Conservation (phyloP, 352 stramenopile genomes). For the Pythium oligandrum region DNA sequence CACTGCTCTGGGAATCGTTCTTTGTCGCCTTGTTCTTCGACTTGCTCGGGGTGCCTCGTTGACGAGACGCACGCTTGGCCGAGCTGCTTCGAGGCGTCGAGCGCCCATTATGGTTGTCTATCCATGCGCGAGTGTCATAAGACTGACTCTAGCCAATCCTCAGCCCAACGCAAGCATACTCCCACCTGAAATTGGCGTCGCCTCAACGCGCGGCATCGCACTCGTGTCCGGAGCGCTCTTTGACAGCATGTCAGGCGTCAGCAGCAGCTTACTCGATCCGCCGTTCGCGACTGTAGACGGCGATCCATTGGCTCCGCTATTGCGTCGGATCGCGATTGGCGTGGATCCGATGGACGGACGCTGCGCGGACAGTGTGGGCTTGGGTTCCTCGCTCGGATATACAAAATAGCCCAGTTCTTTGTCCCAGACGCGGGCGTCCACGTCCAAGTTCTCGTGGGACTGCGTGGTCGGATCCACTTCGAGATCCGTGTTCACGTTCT, state of each 20-base stretch:
- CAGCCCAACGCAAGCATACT: too few relatives aligned
- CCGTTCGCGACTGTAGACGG: constrained; percentile 2
- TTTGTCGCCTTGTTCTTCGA: constrained; percentile 34
- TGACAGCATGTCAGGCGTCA: constrained; percentile 71
- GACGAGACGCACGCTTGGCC: constrained; percentile 39
- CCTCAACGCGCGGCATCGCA: constrained; percentile 8
- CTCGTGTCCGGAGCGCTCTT: constrained; percentile 40
- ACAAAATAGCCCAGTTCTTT: constrained; percentile 80
- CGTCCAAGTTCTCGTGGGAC: constrained; percentile 53
- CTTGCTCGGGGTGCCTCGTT: constrained; percentile 32
- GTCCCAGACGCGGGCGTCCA: constrained; percentile 83
- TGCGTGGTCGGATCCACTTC: constrained; percentile 26
- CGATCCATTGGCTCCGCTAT: too few relatives aligned
- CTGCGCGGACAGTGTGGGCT: background rate
- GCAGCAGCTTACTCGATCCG: constrained; percentile 34
- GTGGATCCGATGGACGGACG: constrained; percentile 4
- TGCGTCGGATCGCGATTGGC: constrained; percentile 20
- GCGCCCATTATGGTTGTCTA: background rate
- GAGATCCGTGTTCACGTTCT: constrained; percentile 71
- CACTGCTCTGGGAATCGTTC: constrained; percentile 6
- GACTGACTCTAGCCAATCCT: too few relatives aligned
- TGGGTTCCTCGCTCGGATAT: constrained; percentile 44
- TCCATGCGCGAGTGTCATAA: background rate
- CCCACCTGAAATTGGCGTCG: background rate
- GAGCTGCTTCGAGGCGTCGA: constrained; percentile 34